phyloP scores from a whole-genome alignment of 2,329 filamentous ascomycete genomes.

The Penicillium sp. region DNA sequence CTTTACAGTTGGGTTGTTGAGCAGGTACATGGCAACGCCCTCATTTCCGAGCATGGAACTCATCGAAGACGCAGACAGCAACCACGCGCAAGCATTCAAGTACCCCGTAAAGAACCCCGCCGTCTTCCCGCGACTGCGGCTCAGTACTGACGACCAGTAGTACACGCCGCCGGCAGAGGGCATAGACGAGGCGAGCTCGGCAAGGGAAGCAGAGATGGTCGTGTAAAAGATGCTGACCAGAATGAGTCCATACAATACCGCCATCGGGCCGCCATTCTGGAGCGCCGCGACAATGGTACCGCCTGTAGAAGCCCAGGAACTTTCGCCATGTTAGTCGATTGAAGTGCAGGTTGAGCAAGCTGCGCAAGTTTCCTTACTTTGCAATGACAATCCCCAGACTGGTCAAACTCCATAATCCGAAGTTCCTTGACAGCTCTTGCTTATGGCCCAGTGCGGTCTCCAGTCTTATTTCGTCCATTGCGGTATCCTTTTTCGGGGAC shows the following conservation, averaged over 20 bases:
- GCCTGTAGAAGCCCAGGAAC: slow-evolving; percentile 59
- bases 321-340: slow-evolving; percentile 34
- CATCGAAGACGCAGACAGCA: slow-evolving; percentile 32
- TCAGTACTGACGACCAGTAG: slow-evolving; percentile 56
- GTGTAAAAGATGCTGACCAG: slow-evolving; percentile 50
- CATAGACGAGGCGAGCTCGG: slow-evolving; percentile 56
- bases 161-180: slow-evolving; percentile 55
- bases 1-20: slow-evolving; percentile 20
- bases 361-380: slow-evolving; percentile 21
- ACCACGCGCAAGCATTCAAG: slow-evolving; percentile 33
- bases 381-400: slow-evolving; percentile 55
- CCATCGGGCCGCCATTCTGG: slow-evolving; percentile 58
- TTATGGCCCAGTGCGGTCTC: slow-evolving; percentile 48
- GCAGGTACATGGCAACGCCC: slow-evolving; percentile 32
- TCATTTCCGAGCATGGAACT: slow-evolving; percentile 34
- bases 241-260: slow-evolving; percentile 57
- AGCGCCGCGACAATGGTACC: slow-evolving; percentile 54
- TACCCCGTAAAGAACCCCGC: slow-evolving; percentile 42
- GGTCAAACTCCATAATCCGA: slow-evolving; percentile 54
- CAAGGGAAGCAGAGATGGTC: slow-evolving; percentile 52
- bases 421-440: slow-evolving; percentile 58
- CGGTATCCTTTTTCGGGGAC: slow-evolving; percentile 6
- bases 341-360: neutral
- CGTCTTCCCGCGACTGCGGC: slow-evolving; percentile 45
- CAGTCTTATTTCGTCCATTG: slow-evolving; percentile 25